phyloP scores from a whole-genome alignment of 768 basidiomycete species.

The Plicaturopsis crispa region DNA sequence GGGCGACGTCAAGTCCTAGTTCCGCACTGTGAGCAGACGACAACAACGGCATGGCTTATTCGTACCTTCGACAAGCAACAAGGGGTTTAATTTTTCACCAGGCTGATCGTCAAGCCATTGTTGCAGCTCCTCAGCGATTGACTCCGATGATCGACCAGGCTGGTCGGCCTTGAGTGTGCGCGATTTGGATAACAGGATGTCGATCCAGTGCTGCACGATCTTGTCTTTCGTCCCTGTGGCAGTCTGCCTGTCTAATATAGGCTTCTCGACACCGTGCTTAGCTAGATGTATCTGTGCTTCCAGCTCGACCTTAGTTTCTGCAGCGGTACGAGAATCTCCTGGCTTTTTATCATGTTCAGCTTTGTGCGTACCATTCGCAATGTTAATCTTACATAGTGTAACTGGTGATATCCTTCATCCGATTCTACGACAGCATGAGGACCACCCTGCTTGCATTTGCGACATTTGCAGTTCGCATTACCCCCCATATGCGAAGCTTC shows the following conservation, averaged over 20 bases:
- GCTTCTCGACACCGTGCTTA: not conserved
- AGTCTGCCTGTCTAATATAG: not conserved
- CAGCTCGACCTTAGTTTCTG: conserved; percentile 2
- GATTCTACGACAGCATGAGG: conserved; percentile 4
- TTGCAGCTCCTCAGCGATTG: not conserved
- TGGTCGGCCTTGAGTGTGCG: not conserved
- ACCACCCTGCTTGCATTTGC: conserved; percentile 8
- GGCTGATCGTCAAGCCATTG: conserved; percentile 5
- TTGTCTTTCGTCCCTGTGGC: conserved; percentile 8
- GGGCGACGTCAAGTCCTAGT: conserved; percentile 19
- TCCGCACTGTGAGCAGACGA: too few species aligned
- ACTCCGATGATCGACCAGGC: not conserved
- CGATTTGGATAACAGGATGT: conserved; percentile 1
- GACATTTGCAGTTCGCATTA: conserved; percentile 8
- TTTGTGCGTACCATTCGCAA: too few species aligned
- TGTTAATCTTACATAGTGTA: conserved; percentile 2
- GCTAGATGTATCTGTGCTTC: conserved; percentile 2
- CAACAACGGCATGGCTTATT: too few species aligned
- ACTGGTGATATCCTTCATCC: conserved; percentile 5
- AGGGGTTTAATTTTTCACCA: conserved; percentile 7
- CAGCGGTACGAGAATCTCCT: conserved; percentile 1
- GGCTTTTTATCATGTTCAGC: too few species aligned
- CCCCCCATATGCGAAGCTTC: conserved; percentile 9
- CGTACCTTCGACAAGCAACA: conserved; percentile 2
- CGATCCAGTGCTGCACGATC: conserved; percentile 8